A percentile compares a stretch with the other conserved stretches of the same genome.
These are phyloP conservation scores for Xylaria grammica DNA, from an alignment of 495 filamentous ascomycete genomes.

Conservation along the genomic window DNA sequence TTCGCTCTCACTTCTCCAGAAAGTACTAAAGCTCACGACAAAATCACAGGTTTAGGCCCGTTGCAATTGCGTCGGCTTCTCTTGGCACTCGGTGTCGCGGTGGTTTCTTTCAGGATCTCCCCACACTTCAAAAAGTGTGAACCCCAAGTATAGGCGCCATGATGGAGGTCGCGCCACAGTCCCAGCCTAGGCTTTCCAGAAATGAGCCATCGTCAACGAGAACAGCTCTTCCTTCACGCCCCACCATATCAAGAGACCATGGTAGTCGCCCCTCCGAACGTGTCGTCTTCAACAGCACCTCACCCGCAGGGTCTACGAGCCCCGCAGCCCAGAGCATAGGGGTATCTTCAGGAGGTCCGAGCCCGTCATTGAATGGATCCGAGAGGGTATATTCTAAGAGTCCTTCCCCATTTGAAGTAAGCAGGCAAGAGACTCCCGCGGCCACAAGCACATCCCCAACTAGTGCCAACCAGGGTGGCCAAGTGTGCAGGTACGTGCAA, in stretches of 20 bases:
- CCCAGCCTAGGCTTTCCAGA: constrained; percentile 29
- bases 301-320: constrained; percentile 33
- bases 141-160: constrained; percentile 15
- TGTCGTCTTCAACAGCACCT: constrained; percentile 28
- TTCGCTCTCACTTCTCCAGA: not conserved
- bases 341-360: constrained; percentile 35
- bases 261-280: constrained; percentile 32
- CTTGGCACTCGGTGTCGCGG: constrained; percentile 1
- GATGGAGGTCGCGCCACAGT: constrained; percentile 34
- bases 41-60: not conserved
- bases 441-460: constrained; percentile 23
- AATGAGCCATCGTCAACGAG: constrained; percentile 31
- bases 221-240: constrained; percentile 38
- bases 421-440: constrained; percentile 31
- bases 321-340: constrained; percentile 33
- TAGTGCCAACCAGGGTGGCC: constrained; percentile 45
- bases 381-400: constrained; percentile 38
- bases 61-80: not conserved
- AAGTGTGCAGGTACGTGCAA: constrained; percentile 59
- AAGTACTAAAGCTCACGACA: not conserved
- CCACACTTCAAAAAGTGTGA: not conserved
- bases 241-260: constrained; percentile 33
- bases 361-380: constrained; percentile 36
- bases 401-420: constrained; percentile 36
- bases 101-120: not conserved